These are phyloP conservation scores for Ceratocystiopsis minuta DNA, from an alignment of 2,329 filamentous ascomycete genomes.

Conservation along the genomic window DNA sequence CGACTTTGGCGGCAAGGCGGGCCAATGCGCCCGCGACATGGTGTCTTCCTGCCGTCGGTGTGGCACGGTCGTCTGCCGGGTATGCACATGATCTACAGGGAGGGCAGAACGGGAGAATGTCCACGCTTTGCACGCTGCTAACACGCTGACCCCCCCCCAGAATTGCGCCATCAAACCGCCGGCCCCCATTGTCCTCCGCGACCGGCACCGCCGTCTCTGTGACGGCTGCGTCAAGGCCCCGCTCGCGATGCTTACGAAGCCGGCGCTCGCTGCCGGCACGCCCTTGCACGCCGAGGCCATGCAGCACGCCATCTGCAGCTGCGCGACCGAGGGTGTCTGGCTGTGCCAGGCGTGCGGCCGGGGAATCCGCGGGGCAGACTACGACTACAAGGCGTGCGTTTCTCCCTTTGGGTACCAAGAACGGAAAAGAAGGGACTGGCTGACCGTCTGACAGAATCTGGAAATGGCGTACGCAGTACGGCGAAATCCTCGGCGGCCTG, in stretches of 20 bases:
- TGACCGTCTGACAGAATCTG: constrained; percentile 39
- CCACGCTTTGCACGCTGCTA: too few relatives aligned
- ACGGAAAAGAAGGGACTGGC: background rate
- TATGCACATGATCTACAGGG: constrained; percentile 25
- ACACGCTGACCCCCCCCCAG: constrained; percentile 23
- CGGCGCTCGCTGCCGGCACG: constrained; percentile 24
- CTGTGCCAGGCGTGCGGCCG: constrained; percentile 73
- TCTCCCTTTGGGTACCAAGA: background rate
- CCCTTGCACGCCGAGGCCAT: constrained; percentile 35
- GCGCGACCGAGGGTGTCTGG: constrained; percentile 47
- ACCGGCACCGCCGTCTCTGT: constrained; percentile 70
- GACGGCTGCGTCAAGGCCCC: constrained; percentile 55
- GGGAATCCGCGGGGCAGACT: constrained; percentile 41
- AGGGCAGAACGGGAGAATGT: too few relatives aligned
- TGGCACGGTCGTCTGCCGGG: constrained; percentile 60
- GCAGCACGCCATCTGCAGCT: constrained; percentile 36
- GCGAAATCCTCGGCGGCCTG: constrained; percentile 59
- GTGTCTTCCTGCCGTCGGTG: constrained; percentile 71
- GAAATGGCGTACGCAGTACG: constrained; percentile 79
- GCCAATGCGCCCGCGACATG: constrained; percentile 71
- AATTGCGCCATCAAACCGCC: constrained; percentile 83
- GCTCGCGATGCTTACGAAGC: constrained; percentile 34
- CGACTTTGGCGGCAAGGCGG: constrained; percentile 45
- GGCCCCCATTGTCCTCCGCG: constrained; percentile 44
- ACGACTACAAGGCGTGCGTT: constrained; percentile 38